Base-by-base conservation (phyloP, 1,284 basidiomycete species). In the Boletellus deceptivus region DNA sequence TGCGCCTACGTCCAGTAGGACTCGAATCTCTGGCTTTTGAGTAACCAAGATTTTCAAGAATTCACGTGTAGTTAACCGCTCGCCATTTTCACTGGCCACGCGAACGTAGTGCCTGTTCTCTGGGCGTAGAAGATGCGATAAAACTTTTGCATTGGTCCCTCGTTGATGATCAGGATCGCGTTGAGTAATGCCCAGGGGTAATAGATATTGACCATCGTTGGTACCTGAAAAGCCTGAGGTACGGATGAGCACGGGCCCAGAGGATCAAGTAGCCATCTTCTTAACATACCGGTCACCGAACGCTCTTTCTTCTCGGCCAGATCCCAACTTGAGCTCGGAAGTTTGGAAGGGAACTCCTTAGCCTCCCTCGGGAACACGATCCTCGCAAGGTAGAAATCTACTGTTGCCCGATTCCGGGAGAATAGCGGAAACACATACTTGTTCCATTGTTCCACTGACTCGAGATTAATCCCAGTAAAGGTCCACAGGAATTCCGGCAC, bases 261-360 rank as follows among this genome's bases (percentile, higher is more conserved):
- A 7, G 11, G 13, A 6, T 39, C 20, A 7, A 14, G 7, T 39
- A 11, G 14, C 10, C 22, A 22, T 22, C 25, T 9, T 25, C 9
- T 37, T 20, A 9, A 18, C 61, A 47, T 16, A 66, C 61, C 61
- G 0, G 59, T 65, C 10, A 62, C 29, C 1, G 71, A 25, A 31
- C 72, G 64, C 0, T 43, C 42, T 45, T 64, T 73, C 67, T 45
- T 50, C 48, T 73, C 72, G 0, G 74, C 76, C 31, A 82, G 60
- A 62, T 82, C 80, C 79, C 79, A 82, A 0, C 72, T 70, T 2
- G 75, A 78, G 7, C 77, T 74, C 0, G 72, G 60, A 1, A 83
- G 55, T 50, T 78, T 82, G 4, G 59, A 53, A 0, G 69, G 70
- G 50, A 81, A 82, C 41, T 79, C 72, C 50, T 76, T 76, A 0